A percentile compares a stretch with the other conserved stretches of the same genome.
Evolutionary conservation across 345 rosid species (phyloP).

Genomic region (Citrus cavaleriei): DNA sequence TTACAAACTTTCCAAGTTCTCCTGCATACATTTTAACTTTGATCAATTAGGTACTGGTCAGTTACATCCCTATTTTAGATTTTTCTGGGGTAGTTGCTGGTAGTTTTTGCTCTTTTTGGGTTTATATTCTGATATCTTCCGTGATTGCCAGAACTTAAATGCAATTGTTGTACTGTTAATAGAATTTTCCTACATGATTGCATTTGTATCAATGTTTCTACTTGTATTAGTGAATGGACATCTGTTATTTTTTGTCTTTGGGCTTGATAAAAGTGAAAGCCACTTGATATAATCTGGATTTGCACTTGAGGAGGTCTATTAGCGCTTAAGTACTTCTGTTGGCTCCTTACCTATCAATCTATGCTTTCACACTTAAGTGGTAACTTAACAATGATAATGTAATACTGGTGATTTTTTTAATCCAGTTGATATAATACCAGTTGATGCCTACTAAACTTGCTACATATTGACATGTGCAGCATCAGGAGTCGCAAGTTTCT

Average conservation of each 20-base stretch:
- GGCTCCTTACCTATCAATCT: not conserved
- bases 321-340: not conserved
- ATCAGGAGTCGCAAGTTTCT: constrained; percentile 74
- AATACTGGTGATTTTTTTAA: not conserved
- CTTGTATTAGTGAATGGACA: not conserved
- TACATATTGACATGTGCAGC: constrained; percentile 48
- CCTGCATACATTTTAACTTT: not conserved
- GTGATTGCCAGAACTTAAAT: not conserved
- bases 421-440: too few relatives aligned
- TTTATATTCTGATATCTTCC: not conserved
- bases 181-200: not conserved
- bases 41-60: not conserved
- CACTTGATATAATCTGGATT: not conserved
- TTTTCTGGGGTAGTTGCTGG: not conserved
- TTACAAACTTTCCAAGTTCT: not conserved
- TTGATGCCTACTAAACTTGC: constrained; percentile 13
- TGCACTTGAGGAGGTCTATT: not conserved
- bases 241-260: not conserved
- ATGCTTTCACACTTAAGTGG: not conserved
- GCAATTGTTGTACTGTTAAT: not conserved
- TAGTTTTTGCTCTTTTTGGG: not conserved
- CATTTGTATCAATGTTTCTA: not conserved
- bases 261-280: not conserved
- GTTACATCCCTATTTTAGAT: not conserved
- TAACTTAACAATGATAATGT: not conserved